A percentile compares a stretch with the other conserved stretches of the same genome.
phyloP scores from a whole-genome alignment of 1,139 yeast genomes.

The Kodamaea sp. region DNA sequence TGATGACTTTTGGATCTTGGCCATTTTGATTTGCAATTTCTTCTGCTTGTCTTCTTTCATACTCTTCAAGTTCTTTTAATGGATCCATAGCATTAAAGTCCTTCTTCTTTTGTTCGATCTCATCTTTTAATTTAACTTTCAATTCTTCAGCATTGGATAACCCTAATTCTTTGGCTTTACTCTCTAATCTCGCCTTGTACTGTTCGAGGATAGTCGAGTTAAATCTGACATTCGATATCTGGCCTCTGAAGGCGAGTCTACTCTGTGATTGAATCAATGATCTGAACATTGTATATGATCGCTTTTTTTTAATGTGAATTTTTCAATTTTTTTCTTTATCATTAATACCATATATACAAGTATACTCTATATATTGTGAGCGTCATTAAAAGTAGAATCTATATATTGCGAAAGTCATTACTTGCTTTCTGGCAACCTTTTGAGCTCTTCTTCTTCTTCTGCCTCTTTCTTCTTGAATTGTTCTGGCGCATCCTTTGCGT shows the following conservation, averaged over 20 bases:
- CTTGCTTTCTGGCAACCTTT: slow-evolving; percentile 15
- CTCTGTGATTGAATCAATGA: no score
- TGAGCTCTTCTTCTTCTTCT: slow-evolving; percentile 7
- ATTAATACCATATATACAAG: no score
- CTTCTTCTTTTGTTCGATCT: slow-evolving; percentile 53
- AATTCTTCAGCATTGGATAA: slow-evolving; percentile 54
- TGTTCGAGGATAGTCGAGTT: background rate
- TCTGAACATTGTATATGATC: no score
- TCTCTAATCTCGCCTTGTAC: slow-evolving; percentile 33
- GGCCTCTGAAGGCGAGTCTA: no score
- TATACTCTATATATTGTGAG: no score
- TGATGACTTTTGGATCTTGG: slow-evolving; percentile 23
- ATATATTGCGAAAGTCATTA: background rate
- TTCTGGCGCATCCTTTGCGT: slow-evolving; percentile 62
- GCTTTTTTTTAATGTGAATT: no score
- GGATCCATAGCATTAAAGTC: slow-evolving; percentile 67
- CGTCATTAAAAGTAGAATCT: no score
- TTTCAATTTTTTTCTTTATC: no score
- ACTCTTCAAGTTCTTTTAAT: slow-evolving; percentile 58
- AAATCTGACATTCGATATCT: no score
- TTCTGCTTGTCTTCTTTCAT: slow-evolving; percentile 39
- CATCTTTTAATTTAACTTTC: slow-evolving; percentile 58
- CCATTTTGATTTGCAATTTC: slow-evolving; percentile 25
- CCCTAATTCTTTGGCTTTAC: slow-evolving; percentile 38
- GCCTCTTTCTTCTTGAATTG: slow-evolving; percentile 21